Base-by-base conservation (phyloP, 768 basidiomycete genomes). In the Hemileccinum rubropunctum region DNA sequence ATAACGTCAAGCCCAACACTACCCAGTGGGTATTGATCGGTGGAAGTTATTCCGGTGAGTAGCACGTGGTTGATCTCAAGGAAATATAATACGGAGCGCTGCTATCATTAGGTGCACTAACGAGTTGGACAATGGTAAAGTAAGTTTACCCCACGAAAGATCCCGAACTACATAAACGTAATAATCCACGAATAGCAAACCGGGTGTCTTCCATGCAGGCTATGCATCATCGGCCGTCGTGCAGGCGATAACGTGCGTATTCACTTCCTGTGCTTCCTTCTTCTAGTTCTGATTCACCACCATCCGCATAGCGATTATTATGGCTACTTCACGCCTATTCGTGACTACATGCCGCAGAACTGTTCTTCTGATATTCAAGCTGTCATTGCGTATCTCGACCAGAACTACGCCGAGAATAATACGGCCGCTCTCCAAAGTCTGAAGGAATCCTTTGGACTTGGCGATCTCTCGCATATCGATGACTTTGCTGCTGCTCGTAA, bases 301-400 rank as follows among this genome's bases (percentile, higher is more conserved):
- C 28, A 56, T 52, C 9, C 41, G n/a, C 20, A 9, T 28, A 64
- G 62, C 13, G 51, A 65, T n/a, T 61, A 48, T 38, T 57, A 58
- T 21, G 72, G 71, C 54, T 90, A 88, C 59, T 88, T 85, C 63
- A 85, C 86, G 51, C 86, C 86, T 12, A 79, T 86, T 56, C 80
- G 80, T 14, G 71, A 78, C 56, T 69, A 79, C 58, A 88, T 87
- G 84, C 82, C 86, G 2, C 55, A 56, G 54, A 89, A 90, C 64
- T 90, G 88, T 67, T 87, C 85, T 8, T 77, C 83, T 0, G 88
- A 90, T 58, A 76, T 88, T 27, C 70, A 85, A 62, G 76, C 76
- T 5, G 84, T 83, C 14, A 76, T 88, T 46, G 59, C 75, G 6
- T 76, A 85, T 56, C 68, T 88, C 34, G 87, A 88, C 59, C 44